Conservation (phyloP, 2,329 filamentous ascomycete genomes). For the Drechslerella dactyloides region DNA sequence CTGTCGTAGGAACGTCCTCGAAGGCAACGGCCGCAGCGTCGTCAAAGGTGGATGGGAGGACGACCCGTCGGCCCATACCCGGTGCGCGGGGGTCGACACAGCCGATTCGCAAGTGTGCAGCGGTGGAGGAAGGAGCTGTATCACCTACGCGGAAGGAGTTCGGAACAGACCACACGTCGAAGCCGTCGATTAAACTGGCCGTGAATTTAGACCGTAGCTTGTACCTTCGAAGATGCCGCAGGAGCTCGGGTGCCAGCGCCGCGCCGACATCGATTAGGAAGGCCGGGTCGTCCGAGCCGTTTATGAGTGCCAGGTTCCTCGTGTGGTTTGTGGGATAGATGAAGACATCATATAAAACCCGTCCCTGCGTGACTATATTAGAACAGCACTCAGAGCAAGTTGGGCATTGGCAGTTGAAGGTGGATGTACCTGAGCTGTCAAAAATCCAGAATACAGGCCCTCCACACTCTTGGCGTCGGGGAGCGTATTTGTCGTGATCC, state of each 20-base stretch:
- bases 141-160: constrained; percentile 35
- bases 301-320: constrained; percentile 20
- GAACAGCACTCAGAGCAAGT: neutral
- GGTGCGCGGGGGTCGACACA: constrained; percentile 64
- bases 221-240: constrained; percentile 79
- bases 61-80: constrained; percentile 64
- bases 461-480: constrained; percentile 57
- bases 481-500: constrained; percentile 77
- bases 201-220: constrained; percentile 82
- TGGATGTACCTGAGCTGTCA: constrained; percentile 69
- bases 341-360: constrained; percentile 87
- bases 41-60: constrained; percentile 58
- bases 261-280: constrained; percentile 86
- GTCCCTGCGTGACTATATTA: constrained; percentile 61
- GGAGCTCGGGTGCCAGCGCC: constrained; percentile 67
- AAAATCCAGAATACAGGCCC: constrained; percentile 78
- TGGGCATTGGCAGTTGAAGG: neutral
- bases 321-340: constrained; percentile 70
- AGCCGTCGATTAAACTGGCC: constrained; percentile 69
- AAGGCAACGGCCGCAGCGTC: constrained; percentile 35
- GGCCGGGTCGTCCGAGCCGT: constrained; percentile 56
- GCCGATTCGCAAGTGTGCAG: constrained; percentile 48
- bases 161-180: constrained; percentile 60
- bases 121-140: constrained; percentile 12
- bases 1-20: constrained; percentile 3